Evolutionary conservation across 1,139 yeast genomes (phyloP).

Genomic region (Diutina catenulata): DNA sequence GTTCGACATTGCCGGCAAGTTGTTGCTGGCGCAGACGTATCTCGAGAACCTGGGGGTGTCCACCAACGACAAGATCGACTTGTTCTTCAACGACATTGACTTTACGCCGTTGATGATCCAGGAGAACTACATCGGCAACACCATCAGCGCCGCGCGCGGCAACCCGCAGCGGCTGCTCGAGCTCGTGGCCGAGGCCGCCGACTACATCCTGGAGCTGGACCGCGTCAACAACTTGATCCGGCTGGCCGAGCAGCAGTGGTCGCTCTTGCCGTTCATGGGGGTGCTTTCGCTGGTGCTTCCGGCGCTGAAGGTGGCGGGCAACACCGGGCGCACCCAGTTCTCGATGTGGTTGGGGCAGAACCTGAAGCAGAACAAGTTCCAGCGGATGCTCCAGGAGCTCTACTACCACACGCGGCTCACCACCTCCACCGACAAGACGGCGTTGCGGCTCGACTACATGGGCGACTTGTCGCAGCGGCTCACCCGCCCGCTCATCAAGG

Average conservation of each 20-base stretch:
- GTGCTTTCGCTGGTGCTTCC: conserved; percentile 81
- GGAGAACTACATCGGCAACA: conserved; percentile 64
- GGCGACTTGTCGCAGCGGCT: conserved; percentile 50
- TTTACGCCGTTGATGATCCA: conserved; percentile 93
- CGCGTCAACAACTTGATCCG: conserved; percentile 70
- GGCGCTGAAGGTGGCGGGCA: conserved; percentile 63
- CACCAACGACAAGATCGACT: conserved; percentile 73
- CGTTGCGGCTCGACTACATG: conserved; percentile 68
- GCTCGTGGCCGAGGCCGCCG: conserved; percentile 70
- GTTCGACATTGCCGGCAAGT: conserved; percentile 73
- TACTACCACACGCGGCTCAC: conserved; percentile 79
- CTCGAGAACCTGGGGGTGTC: conserved; percentile 40
- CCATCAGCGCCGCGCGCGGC: conserved; percentile 40
- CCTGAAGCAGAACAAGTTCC: conserved; percentile 71
- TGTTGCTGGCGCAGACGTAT: conserved; percentile 54
- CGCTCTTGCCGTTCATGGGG: conserved; percentile 86
- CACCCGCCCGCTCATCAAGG: conserved; percentile 39
- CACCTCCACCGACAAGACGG: conserved; percentile 66
- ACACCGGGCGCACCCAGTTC: conserved; percentile 55
- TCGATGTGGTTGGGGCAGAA: conserved; percentile 87
- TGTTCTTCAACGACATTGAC: conserved; percentile 91
- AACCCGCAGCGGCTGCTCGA: conserved; percentile 39
- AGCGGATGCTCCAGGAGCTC: conserved; percentile 70
- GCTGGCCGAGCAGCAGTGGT: conserved; percentile 93
- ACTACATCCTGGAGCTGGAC: conserved; percentile 74